Evolutionary conservation across 2,329 filamentous ascomycete genomes (phyloP), one percentile per base, ranked within the genome.

Genomic region (Penicillium fuscoglaucum): DNA sequence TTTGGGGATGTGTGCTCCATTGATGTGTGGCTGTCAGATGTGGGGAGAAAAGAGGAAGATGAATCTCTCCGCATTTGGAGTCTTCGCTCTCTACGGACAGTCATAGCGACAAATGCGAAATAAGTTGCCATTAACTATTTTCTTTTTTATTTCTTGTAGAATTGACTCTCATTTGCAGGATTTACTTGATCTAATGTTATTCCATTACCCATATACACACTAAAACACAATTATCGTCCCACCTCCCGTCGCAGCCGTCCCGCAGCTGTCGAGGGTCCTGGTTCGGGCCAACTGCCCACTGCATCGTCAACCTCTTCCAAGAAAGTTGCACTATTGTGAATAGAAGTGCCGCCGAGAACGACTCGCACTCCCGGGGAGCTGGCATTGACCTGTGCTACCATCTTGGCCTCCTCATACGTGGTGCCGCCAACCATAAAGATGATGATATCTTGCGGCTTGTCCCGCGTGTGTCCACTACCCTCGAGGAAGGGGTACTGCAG

Each of bases 371-470:
- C 95, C 0, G 93, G 93, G 12, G 90, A 90, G 57, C 89, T 91
- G 19, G 92, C 92, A 77, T 99, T 99, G 59, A 99, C 87, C 66
- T 93, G 87, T n/a, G 95, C 91, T 40, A 98, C 87, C 83, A 91
- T 92, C 79, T 96, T 97, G 6, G 95, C 93, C 75, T 99, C 95
- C 74, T 99, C 95, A 70, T 97, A 99, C 0, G 95, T 99, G 19
- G 89, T 87, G 3, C 95, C 95, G 6, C 95, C 95, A 26, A 97
- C 83, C 70, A 99, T 93, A 72, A 99, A 99, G 8, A 99, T 85
- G 44, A 99, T 85, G 41, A 99, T 90, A 72, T 99, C 96, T 73
- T 99, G 95, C 4, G 95, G 95, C 74, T 98, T 98, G 71, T 99
- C 96, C 62, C 89, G 86, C 12, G 92, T 97, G 13, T 90, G 86